Percentiles rank a stretch among this genome's conserved stretches.
phyloP scores from a whole-genome alignment of 805 yeast species.

The Candida coleopterorum region DNA sequence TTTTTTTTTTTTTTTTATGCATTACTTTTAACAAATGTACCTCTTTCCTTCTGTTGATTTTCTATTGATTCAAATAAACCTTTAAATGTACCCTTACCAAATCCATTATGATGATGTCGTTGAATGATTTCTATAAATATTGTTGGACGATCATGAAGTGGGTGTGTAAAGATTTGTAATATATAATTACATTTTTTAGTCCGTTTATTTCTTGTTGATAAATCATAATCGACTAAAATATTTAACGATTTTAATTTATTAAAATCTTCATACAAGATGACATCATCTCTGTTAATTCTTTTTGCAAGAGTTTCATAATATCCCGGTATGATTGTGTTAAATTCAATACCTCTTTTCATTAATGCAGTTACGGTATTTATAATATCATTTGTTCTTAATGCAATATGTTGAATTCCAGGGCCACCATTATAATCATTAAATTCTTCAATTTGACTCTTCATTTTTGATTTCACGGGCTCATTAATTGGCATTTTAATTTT shows the following conservation, averaged over 20 bases:
- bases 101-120: slow-evolving; percentile 74
- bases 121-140: slow-evolving; percentile 79
- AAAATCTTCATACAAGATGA: slow-evolving; percentile 50
- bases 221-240: slow-evolving; percentile 74
- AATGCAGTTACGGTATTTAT: slow-evolving; percentile 49
- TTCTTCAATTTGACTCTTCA: slow-evolving; percentile 77
- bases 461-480: slow-evolving; percentile 70
- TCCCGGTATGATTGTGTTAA: slow-evolving; percentile 52
- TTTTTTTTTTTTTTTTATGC: slow-evolving; percentile 4
- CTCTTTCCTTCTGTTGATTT: slow-evolving; percentile 66
- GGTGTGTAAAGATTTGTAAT: slow-evolving; percentile 75
- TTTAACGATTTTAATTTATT: slow-evolving; percentile 45
- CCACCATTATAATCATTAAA: slow-evolving; percentile 71
- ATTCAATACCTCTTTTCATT: slow-evolving; percentile 62
- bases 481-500: slow-evolving; percentile 75
- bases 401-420: slow-evolving; percentile 83
- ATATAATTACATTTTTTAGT: slow-evolving; percentile 53
- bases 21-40: slow-evolving; percentile 40
- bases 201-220: slow-evolving; percentile 27
- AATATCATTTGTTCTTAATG: slow-evolving; percentile 61
- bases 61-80: slow-evolving; percentile 79
- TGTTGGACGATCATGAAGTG: slow-evolving; percentile 75
- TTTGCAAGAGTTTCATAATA: slow-evolving; percentile 53
- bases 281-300: slow-evolving; percentile 41
- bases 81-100: slow-evolving; percentile 86